phyloP scores from a whole-genome alignment of 352 stramenopile genomes.

The Phytophthora citrophthora region DNA sequence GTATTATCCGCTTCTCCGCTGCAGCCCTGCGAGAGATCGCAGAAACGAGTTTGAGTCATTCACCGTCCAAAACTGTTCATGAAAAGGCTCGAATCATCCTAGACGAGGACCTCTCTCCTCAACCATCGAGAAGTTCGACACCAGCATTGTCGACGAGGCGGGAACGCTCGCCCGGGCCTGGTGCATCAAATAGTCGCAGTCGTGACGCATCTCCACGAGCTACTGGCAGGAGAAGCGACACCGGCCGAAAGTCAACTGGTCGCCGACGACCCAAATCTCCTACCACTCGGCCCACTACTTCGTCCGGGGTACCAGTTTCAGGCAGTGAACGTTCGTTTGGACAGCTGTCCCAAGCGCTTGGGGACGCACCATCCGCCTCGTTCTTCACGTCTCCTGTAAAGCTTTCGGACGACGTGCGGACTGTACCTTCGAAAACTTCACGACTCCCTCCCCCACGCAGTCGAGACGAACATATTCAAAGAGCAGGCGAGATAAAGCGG shows the following conservation, averaged over 20 bases:
- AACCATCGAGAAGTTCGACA: not conserved
- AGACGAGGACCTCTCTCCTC: constrained; percentile 47
- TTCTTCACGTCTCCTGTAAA: constrained; percentile 49
- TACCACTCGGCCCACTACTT: constrained; percentile 32
- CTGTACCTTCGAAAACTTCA: constrained; percentile 24
- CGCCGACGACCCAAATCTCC: constrained; percentile 43
- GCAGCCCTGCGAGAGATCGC: constrained; percentile 64
- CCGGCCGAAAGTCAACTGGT: constrained; percentile 22
- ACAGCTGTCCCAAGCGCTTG: constrained; percentile 34
- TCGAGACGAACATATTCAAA: constrained; percentile 45
- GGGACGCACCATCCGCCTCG: constrained; percentile 21
- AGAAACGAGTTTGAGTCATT: constrained; percentile 59
- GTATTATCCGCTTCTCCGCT: constrained; percentile 73
- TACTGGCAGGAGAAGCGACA: constrained; percentile 15
- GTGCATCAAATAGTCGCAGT: constrained; percentile 11
- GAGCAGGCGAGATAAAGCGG: constrained; percentile 36
- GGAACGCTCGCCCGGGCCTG: constrained; percentile 8
- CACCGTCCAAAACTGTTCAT: constrained; percentile 63
- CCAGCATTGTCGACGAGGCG: constrained; percentile 9
- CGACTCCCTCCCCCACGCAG: constrained; percentile 47
- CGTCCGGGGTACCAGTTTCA: constrained; percentile 13
- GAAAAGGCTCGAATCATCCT: constrained; percentile 74
- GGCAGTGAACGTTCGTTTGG: constrained; percentile 36
- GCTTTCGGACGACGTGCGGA: constrained; percentile 28
- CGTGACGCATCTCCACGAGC: constrained; percentile 19